Percentiles rank a stretch among this genome's conserved stretches.
These are phyloP conservation scores for Osmanthus fragrans DNA, from an alignment of 257 asterid species.

Conservation along the genomic window DNA sequence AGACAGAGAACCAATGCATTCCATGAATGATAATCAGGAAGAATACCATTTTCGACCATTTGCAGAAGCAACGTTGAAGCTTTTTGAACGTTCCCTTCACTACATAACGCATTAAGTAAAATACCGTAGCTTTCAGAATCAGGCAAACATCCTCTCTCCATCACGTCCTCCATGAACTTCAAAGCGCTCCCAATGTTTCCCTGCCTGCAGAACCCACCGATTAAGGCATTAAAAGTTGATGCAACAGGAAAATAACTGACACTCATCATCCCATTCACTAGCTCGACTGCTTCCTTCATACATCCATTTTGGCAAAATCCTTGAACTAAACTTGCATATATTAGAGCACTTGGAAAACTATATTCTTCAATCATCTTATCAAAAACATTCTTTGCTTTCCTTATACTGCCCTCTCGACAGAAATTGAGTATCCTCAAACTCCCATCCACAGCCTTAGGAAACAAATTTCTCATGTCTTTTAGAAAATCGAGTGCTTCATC, in stretches of 20 bases:
- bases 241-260: slow-evolving; percentile 49
- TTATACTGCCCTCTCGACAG: slow-evolving; percentile 38
- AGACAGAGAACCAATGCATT: slow-evolving; percentile 43
- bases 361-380: slow-evolving; percentile 57
- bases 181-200: slow-evolving; percentile 50
- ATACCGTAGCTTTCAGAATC: slow-evolving; percentile 59
- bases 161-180: slow-evolving; percentile 69
- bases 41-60: slow-evolving; percentile 60
- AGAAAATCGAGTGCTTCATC: slow-evolving; percentile 62
- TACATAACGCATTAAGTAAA: slow-evolving; percentile 41
- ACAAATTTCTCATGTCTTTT: slow-evolving; percentile 43
- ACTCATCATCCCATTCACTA: slow-evolving; percentile 58
- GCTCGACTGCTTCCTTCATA: slow-evolving; percentile 62
- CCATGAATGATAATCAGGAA: slow-evolving; percentile 57
- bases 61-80: slow-evolving; percentile 45
- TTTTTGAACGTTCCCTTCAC: slow-evolving; percentile 48
- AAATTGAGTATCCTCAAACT: slow-evolving; percentile 42
- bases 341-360: slow-evolving; percentile 56
- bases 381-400: slow-evolving; percentile 49
- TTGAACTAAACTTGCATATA: slow-evolving; percentile 53
- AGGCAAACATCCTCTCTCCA: slow-evolving; percentile 46
- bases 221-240: slow-evolving; percentile 52
- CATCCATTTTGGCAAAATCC: slow-evolving; percentile 45
- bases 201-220: slow-evolving; percentile 56
- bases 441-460: slow-evolving; percentile 63